Evolutionary conservation across 1,139 yeast genomes (phyloP), one percentile per base, ranked within the genome.

Genomic region (Blastobotrys indianensis): DNA sequence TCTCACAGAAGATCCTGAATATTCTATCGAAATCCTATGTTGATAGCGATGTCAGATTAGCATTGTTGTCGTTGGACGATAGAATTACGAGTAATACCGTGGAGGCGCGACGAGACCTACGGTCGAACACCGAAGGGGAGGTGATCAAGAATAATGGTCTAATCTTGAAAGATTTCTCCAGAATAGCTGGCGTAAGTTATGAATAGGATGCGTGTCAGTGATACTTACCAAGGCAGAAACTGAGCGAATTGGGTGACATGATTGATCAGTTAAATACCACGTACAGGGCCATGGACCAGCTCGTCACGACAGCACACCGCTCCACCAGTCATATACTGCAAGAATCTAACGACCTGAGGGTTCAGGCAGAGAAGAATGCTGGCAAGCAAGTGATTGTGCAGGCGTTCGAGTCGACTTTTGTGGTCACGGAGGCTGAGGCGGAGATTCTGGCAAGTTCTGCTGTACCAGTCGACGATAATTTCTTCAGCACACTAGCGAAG

Each of bases 41-140:
- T 4, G 72, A 67, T 42, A 52, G 61, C 4, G 55, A 62, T 11
- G 51, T 69, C 12, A 58, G 68, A 32, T 62, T 58, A 25, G 68
- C 70, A 5, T 54, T 70, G 41, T 51, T 52, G 32, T 57, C 61
- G 7, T 54, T 70, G 32, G 68, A 67, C 32, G 49, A 54, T 30
- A 52, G 61, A 25, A 38, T 48, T 10, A 39, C 36, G 7, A 57
- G 57, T 29, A 65, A 65, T 49, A 61, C 66, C 4, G 61, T 62
- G 2, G 66, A 57, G 36, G 44, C 58, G 39, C 74, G 79, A 63
- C 74, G 84, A 54, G 74, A 78, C 41, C 67, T 87, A 47, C 72
- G 87, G 45, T 79, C 87, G 39, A 78, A 76, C 44, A 71, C 87
- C 12, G 95, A 87, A 57, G 72, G 72, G n/a, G 88, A 85, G 48